Percentiles rank a stretch among this genome's conserved stretches.
Evolutionary conservation across 768 basidiomycete species (phyloP).

Genomic region (Boletus huronensis): DNA sequence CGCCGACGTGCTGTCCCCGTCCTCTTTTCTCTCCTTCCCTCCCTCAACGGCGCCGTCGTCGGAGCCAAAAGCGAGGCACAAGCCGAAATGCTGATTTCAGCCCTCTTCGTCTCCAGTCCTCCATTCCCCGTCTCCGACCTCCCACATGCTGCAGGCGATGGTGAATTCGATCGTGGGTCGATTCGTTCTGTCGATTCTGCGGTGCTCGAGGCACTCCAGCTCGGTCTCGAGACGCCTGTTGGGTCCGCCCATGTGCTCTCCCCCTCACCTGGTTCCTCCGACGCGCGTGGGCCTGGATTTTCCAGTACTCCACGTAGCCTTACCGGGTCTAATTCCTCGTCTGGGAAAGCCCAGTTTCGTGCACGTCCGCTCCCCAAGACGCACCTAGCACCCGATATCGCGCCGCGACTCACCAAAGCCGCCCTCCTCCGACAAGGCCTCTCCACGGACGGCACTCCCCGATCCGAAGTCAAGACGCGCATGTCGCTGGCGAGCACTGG

Average conservation of each 20-base stretch:
- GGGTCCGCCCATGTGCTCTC: constrained; percentile 41
- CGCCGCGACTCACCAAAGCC: constrained; percentile 72
- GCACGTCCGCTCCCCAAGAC: constrained; percentile 68
- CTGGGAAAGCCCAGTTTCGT: constrained; percentile 53
- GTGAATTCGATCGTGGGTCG: constrained; percentile 35
- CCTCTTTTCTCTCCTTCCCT: constrained; percentile 72
- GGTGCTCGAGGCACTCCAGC: constrained; percentile 42
- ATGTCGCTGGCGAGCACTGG: constrained; percentile 36
- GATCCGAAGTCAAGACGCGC: constrained; percentile 17
- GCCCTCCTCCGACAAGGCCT: constrained; percentile 70
- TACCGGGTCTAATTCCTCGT: constrained; percentile 32
- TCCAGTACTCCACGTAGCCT: constrained; percentile 28
- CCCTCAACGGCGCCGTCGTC: constrained; percentile 54
- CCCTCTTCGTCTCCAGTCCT: constrained; percentile 80
- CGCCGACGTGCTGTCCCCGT: constrained; percentile 78
- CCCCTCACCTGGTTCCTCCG: constrained; percentile 29
- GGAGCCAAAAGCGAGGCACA: constrained; percentile 61
- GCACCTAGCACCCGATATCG: constrained; percentile 59
- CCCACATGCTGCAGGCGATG: constrained; percentile 40
- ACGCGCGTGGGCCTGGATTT: constrained; percentile 20
- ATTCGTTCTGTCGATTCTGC: constrained; percentile 46
- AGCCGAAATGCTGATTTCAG: constrained; percentile 77
- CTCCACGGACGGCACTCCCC: constrained; percentile 36
- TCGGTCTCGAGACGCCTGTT: constrained; percentile 39
- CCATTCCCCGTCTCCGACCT: constrained; percentile 71